Conservation (phyloP, 2,329 filamentous ascomycete species). For the Colletotrichum spinosum region DNA sequence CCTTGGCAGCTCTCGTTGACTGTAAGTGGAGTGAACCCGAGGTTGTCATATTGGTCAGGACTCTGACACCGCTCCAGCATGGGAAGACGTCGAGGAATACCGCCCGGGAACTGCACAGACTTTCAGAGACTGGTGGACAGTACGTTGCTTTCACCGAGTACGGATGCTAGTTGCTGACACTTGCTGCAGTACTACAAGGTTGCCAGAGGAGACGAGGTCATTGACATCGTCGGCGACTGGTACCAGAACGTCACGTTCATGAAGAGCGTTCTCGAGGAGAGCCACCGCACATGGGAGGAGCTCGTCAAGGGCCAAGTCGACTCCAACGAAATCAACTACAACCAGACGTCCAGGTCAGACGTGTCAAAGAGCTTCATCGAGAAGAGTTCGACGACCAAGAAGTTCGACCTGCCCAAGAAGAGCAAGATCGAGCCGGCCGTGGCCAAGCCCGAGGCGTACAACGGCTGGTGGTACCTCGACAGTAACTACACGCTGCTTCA, state of each 20-base stretch:
- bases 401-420: conserved; percentile 47
- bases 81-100: conserved; percentile 52
- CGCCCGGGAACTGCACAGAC: conserved; percentile 49
- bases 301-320: conserved; percentile 52
- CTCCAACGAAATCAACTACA: conserved; percentile 52
- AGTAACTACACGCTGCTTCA: conserved; percentile 46
- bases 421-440: conserved; percentile 46
- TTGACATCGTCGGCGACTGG: conserved; percentile 50
- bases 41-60: fast-evolving
- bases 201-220: conserved; percentile 48
- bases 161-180: background rate
- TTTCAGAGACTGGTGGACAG: conserved; percentile 54
- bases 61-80: conserved; percentile 38
- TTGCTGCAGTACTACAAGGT: conserved; percentile 53
- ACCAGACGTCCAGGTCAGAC: conserved; percentile 51
- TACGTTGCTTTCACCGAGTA: conserved; percentile 36
- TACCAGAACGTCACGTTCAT: conserved; percentile 51
- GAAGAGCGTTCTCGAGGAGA: conserved; percentile 47
- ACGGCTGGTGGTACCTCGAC: conserved; percentile 53
- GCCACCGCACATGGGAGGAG: conserved; percentile 53
- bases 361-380: conserved; percentile 48
- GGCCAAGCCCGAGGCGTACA: conserved; percentile 46
- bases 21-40: conserved; percentile 40
- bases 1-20: conserved; percentile 48
- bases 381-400: conserved; percentile 46